A percentile compares a stretch with the other conserved stretches of the same genome.
phyloP scores from a whole-genome alignment of 208 protist species.

The Histomonas meleagridis region DNA sequence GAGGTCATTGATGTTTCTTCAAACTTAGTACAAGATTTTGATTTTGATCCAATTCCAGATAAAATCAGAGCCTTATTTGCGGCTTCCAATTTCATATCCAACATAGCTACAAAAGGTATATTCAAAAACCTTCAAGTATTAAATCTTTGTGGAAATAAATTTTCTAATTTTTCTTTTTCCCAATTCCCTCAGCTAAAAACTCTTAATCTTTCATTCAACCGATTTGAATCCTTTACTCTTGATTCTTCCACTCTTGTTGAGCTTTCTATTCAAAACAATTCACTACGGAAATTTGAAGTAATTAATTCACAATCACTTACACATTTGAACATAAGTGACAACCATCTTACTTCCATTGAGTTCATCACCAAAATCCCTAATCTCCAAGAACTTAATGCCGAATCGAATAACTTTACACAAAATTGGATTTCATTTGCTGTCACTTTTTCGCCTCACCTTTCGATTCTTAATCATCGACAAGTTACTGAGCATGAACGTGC shows the following conservation, averaged over 20 bases:
- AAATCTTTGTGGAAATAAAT: neutral
- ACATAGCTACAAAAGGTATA: neutral
- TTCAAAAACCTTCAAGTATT: neutral
- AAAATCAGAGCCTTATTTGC: neutral
- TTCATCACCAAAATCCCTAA: neutral
- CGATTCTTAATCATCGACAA: neutral
- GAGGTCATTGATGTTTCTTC: slow-evolving; percentile 15
- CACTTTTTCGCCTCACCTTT: neutral
- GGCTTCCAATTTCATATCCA: slow-evolving; percentile 1
- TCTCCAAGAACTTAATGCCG: neutral
- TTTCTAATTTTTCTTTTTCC: neutral
- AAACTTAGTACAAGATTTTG: neutral
- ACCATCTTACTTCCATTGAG: neutral
- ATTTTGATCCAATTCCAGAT: neutral
- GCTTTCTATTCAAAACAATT: neutral
- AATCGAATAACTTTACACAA: neutral
- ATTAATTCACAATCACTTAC: neutral
- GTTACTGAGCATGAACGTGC: neutral
- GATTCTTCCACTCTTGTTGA: neutral
- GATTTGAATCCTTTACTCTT: neutral
- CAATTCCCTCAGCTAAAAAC: neutral
- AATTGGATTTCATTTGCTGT: slow-evolving; percentile 19
- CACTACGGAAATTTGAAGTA: neutral
- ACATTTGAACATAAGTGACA: neutral
- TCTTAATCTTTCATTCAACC: slow-evolving; percentile 1